Conservation (phyloP, 768 basidiomycete species). For the Lyophyllum semitale region DNA sequence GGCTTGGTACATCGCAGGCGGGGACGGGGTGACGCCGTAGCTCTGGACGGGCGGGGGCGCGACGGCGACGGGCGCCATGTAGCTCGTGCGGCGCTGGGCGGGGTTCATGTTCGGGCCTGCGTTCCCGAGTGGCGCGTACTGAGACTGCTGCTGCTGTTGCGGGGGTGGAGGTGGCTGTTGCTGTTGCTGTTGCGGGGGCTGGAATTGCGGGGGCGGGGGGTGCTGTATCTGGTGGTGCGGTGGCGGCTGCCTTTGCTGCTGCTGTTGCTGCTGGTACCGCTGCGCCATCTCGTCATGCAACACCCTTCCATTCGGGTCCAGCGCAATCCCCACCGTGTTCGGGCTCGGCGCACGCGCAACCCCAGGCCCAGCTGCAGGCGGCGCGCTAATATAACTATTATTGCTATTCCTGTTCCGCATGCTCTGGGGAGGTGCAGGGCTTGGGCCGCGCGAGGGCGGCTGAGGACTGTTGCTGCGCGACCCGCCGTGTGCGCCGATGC, state of each 20-base stretch:
- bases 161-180: conserved; percentile 21
- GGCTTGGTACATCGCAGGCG: conserved; percentile 39
- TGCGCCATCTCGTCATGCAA: conserved; percentile 79
- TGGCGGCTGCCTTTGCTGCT: conserved; percentile 33
- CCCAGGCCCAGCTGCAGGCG: conserved; percentile 33
- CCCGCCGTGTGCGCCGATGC: conserved; percentile 75
- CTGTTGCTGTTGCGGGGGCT: conserved; percentile 24
- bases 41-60: conserved; percentile 36
- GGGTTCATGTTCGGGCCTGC: neutral
- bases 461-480: conserved; percentile 64
- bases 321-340: conserved; percentile 78
- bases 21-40: conserved; percentile 39
- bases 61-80: conserved; percentile 24
- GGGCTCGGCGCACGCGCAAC: conserved; percentile 67
- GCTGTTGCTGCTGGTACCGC: conserved; percentile 47
- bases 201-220: conserved; percentile 29
- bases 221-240: conserved; percentile 24
- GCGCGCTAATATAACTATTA: conserved; percentile 40
- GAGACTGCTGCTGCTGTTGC: conserved; percentile 30
- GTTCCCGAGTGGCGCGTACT: conserved; percentile 4
- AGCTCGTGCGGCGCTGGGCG: conserved; percentile 28
- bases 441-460: conserved; percentile 56
- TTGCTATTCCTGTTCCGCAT: conserved; percentile 22
- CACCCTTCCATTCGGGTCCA: conserved; percentile 81
- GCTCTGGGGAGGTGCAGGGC: conserved; percentile 44